Percentiles rank a stretch among this genome's conserved stretches.
These are phyloP conservation scores for Nelumbo lutea DNA, from an alignment of 164 flowering plant species.

Conservation along the genomic window DNA sequence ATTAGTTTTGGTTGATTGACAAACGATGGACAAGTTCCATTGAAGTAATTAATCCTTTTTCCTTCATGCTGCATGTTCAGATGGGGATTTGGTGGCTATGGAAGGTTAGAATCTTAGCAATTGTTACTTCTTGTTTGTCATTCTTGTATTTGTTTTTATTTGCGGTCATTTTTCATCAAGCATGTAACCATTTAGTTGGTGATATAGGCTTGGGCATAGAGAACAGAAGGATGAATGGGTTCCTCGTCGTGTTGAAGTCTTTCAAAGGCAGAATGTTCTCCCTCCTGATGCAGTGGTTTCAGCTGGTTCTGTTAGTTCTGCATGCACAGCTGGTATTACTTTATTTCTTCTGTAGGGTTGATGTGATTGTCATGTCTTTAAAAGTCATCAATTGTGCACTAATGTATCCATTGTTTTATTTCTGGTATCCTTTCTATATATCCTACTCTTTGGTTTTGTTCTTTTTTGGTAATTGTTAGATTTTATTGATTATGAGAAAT, in stretches of 20 bases:
- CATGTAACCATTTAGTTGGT: constrained; percentile 7
- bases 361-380: no score
- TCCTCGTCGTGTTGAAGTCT: constrained; percentile 88
- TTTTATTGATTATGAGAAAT: no score
- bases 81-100: constrained; percentile 99
- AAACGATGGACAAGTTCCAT: no score
- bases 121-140: constrained; percentile 3
- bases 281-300: constrained; percentile 88
- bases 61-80: constrained; percentile 31
- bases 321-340: constrained; percentile 80
- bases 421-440: no score
- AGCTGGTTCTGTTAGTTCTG: constrained; percentile 81
- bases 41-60: neutral
- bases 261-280: constrained; percentile 66
- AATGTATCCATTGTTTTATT: no score
- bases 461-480: no score
- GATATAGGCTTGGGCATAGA: constrained; percentile 85
- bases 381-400: no score
- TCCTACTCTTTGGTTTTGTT: no score
- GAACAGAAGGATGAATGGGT: constrained; percentile 96
- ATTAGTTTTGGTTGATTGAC: no score
- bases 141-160: neutral
- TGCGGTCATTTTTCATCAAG: neutral
- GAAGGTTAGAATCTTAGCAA: constrained; percentile 57
- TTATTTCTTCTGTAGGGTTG: neutral